Conservation (phyloP, 2,329 filamentous ascomycete genomes). For the Fusarium ambrosium region DNA sequence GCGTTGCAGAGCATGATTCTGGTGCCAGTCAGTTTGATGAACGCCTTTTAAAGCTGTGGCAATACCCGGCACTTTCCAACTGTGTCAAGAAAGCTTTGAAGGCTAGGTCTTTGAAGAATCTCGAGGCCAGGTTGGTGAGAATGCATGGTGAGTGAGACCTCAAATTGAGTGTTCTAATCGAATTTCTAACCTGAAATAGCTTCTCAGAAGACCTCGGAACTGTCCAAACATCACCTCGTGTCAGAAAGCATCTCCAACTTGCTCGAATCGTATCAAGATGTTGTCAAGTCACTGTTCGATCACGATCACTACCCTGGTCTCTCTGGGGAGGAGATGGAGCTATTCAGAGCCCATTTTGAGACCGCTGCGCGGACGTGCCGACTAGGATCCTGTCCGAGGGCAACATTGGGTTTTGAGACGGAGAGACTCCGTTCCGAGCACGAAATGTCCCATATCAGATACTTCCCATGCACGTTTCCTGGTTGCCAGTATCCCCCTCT, state of each 20-base stretch:
- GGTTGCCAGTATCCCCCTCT: neutral
- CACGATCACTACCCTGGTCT: neutral
- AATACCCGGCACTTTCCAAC: neutral
- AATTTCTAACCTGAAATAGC: neutral
- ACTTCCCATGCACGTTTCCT: neutral
- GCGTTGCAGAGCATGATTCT: fast-evolving
- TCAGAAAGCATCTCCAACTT: neutral
- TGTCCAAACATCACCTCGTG: fast-evolving
- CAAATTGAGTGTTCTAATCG: no score
- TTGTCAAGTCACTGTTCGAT: neutral
- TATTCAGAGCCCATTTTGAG: conserved; percentile 17
- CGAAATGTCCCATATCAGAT: conserved; percentile 17
- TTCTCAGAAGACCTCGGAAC: fast-evolving
- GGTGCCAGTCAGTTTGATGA: neutral
- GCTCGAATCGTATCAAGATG: conserved; percentile 16
- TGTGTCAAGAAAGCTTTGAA: conserved; percentile 7
- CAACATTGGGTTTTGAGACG: conserved; percentile 12
- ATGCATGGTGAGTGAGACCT: neutral
- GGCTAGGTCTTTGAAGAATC: neutral
- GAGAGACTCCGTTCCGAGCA: neutral
- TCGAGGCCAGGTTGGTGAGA: neutral
- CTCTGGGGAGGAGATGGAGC: conserved; percentile 4
- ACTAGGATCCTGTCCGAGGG: neutral
- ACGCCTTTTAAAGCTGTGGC: neutral
- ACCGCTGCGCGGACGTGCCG: conserved; percentile 16